phyloP scores from a whole-genome alignment of 257 asterid genomes.

The Gentiana straminea region DNA sequence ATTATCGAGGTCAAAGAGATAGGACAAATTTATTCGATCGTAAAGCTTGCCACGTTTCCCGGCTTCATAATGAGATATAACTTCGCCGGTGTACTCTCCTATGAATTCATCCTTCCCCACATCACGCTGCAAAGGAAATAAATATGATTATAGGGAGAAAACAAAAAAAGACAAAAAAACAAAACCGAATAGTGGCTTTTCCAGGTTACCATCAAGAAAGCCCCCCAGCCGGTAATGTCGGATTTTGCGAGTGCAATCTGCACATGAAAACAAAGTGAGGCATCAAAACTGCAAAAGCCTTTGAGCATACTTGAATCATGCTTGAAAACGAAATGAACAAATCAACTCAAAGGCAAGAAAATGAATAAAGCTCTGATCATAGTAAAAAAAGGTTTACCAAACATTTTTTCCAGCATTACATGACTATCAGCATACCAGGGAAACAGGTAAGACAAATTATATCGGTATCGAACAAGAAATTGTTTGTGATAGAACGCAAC shows the following conservation, averaged over 20 bases:
- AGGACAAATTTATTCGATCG: conserved; percentile 89
- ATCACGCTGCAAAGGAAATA: conserved; percentile 47
- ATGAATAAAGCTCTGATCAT: too few relatives aligned
- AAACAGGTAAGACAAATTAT: too few relatives aligned
- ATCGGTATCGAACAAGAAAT: too few relatives aligned
- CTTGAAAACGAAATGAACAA: too few relatives aligned
- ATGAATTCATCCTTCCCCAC: conserved; percentile 87
- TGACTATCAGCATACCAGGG: too few relatives aligned
- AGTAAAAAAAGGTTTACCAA: too few relatives aligned
- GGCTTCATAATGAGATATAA: conserved; percentile 93
- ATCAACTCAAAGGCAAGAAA: too few relatives aligned
- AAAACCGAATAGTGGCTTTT: neutral
- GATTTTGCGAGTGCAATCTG: conserved; percentile 91
- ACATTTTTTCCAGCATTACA: too few relatives aligned
- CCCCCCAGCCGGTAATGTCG: conserved; percentile 98
- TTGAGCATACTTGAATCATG: too few relatives aligned
- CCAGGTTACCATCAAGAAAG: conserved; percentile 78
- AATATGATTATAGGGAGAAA: conserved; percentile 11
- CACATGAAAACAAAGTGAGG: conserved; percentile 2
- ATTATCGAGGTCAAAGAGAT: conserved; percentile 76
- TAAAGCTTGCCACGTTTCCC: conserved; percentile 99
- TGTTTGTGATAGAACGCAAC: too few relatives aligned
- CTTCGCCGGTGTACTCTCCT: conserved; percentile 96
- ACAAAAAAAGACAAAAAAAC: neutral
- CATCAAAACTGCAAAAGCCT: too few relatives aligned